Percentiles rank a stretch among this genome's conserved stretches.
These are phyloP conservation scores for Cytospora piceae DNA, from an alignment of 2,329 filamentous ascomycete genomes.

Conservation along the genomic window DNA sequence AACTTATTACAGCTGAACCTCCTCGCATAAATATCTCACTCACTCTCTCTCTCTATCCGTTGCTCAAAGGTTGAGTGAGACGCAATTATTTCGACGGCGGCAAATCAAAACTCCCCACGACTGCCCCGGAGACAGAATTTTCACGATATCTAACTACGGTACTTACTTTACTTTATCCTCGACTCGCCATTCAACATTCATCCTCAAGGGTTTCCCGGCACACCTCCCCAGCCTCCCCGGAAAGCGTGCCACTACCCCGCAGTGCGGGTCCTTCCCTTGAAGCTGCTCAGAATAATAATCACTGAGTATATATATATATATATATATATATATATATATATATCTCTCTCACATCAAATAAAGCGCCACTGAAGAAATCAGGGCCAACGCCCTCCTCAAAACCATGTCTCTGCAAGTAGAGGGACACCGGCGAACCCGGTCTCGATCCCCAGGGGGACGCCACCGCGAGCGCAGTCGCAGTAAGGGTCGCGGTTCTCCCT, in stretches of 20 bases:
- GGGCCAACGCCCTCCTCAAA: neutral
- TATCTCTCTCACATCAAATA: neutral
- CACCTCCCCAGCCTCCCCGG: constrained; percentile 17
- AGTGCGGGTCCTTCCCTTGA: constrained; percentile 18
- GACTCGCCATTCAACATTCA: neutral
- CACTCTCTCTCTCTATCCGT: neutral
- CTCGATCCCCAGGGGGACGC: constrained; percentile 50
- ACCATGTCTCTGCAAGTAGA: constrained; percentile 58
- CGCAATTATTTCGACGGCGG: neutral
- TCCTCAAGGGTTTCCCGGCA: neutral
- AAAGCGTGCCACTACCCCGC: constrained; percentile 18
- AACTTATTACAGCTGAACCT: neutral
- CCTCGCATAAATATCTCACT: neutral
- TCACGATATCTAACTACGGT: neutral
- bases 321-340: no score
- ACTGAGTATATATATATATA: no score
- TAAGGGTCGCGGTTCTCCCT: constrained; percentile 37
- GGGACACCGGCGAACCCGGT: constrained; percentile 49
- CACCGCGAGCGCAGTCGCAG: constrained; percentile 41
- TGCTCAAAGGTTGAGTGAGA: neutral
- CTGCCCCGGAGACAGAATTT: neutral
- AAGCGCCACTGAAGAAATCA: neutral
- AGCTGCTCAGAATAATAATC: neutral
- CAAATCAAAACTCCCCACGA: neutral
- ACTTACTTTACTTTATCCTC: constrained; percentile 4